Evolutionary conservation across 1,284 basidiomycete species (phyloP), one percentile per base, ranked within the genome.

Genomic region (Cutaneotrichosporon dermatis): DNA sequence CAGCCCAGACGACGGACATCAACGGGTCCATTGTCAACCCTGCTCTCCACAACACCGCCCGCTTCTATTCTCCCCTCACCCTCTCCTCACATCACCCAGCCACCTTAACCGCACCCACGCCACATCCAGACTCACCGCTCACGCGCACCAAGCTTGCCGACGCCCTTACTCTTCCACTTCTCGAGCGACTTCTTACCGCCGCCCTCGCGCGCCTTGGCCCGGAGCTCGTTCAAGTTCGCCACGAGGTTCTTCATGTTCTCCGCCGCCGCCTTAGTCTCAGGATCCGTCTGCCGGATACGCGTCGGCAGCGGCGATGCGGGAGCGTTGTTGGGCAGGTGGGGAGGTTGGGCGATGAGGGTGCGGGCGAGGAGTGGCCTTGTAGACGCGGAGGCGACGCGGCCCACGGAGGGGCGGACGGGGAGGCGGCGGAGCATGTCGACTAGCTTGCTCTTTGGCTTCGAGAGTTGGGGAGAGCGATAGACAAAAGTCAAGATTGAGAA

Each of bases 81-180:
- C 25, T 25, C 2, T 25, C 25, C 25, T 25, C 25, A 2, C 25
- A 25, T 25, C 25, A 25, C 25, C 25, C 25, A 25, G 2, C 25
- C 25, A 25, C 3, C 2, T 25, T 25, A 25, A 25, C 25, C 25
- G 25, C 25, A 25, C 25, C 25, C 51, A 11, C 51, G 12, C 37
- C 35, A 15, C 12, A 16, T 11, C 5, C 49, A 6, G 4, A 66
- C 78, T 55, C 69, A 92, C 90, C 91, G 82, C 80, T 94, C 90
- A 69, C 92, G 82, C 37, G 89, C 89, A n/a, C 92, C 79, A 72
- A 87, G 85, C 82, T 95, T 95, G 7, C 89, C 89, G 68, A 86
- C 86, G 60, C 82, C 85, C 67, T 83, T 81, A 84, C 92, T 89
- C 58, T 87, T 84, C 69, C 75, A 76, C 57, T 64, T 69, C 49